Base-by-base conservation (phyloP, 2,329 filamentous ascomycete species). In the Polytolypa hystricis region DNA sequence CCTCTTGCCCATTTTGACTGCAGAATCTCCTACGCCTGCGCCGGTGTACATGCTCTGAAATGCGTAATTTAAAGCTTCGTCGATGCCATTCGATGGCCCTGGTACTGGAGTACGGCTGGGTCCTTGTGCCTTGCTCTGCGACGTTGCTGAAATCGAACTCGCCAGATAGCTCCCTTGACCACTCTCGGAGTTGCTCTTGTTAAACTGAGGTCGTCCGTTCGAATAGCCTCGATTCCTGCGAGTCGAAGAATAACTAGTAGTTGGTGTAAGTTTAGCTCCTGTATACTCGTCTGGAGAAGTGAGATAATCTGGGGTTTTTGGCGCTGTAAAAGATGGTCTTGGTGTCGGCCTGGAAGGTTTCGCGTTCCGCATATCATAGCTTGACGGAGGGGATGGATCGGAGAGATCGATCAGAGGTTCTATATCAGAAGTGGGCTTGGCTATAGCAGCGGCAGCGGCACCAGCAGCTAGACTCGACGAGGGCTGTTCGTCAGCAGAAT, bases 281-380 rank as follows among this genome's bases (percentile, higher is more conserved):
- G 52, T 54, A 39, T 57, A 56, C 39, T 58, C 54, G 41, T 55
- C 52, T n/a, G 54, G 40, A 37, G 57, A 58, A 2, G 49, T 51
- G 7, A 55, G 55, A 42, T 59, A 59, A 17, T 33, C 30, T 1
- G 52, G 50, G n/a, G n/a, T n/a, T n/a, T n/a, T n/a, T n/a, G n/a
- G n/a, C n/a, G n/a, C n/a, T n/a, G n/a, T n/a, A n/a, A 25, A 25
- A 25, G 21, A 25, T n/a, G 21, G 21, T 7, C 21, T 25, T 7
- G 21, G 21, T 7, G 21, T n/a, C n/a, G 21, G 21, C 7, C 21
- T 25, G n/a, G 21, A n/a, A 25, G 21, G 7, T 17, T 36, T 47
- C 7, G 47, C 43, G 26, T 51, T 47, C 7, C 45, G 44, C 9
- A 46, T 44, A n/a, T 36, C 19, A 18, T 40, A 41, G 21, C 41